phyloP scores from a whole-genome alignment of 225 moss, liverwort and hornwort species.

The Straminergon stramineum region DNA sequence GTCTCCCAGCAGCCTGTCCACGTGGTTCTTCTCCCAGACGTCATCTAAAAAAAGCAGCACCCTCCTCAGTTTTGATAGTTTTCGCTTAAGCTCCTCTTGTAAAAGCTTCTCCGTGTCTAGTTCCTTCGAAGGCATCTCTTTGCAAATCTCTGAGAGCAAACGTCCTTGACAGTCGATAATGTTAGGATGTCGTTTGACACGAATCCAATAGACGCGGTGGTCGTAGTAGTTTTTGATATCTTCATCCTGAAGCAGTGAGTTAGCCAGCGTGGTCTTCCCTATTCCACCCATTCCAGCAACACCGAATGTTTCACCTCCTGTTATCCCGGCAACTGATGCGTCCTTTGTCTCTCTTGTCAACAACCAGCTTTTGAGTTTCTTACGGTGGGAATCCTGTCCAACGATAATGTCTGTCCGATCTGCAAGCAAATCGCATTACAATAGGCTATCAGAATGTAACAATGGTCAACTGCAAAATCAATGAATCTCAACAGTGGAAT shows the following conservation, averaged over 20 bases:
- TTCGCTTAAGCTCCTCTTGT: not conserved
- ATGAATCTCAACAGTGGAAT: not conserved
- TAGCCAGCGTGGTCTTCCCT: slow-evolving; percentile 27
- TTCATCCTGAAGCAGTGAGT: slow-evolving; percentile 1
- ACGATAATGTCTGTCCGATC: slow-evolving; percentile 15
- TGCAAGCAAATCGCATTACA: not conserved
- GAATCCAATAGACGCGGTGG: slow-evolving; percentile 24
- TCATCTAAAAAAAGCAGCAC: slow-evolving; percentile 25
- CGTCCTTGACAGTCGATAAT: slow-evolving; percentile 8
- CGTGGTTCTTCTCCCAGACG: slow-evolving; percentile 28
- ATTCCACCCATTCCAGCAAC: slow-evolving; percentile 29
- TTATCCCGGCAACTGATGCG: slow-evolving; percentile 25
- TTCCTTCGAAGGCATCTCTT: slow-evolving; percentile 10
- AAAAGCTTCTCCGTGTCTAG: slow-evolving; percentile 7
- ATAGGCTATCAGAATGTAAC: not conserved
- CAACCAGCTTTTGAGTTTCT: slow-evolving; percentile 19
- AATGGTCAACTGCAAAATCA: not conserved
- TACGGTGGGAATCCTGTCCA: slow-evolving; percentile 17
- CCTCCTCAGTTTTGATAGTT: not conserved
- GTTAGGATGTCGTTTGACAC: not conserved
- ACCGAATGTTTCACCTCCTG: slow-evolving; percentile 20
- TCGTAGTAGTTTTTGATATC: slow-evolving; percentile 14
- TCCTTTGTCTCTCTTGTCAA: not conserved
- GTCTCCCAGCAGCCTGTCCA: slow-evolving; percentile 23
- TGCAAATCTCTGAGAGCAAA: slow-evolving; percentile 22